Conservation (phyloP, 2,329 filamentous ascomycete species). For the Coniochaeta ligniaria region DNA sequence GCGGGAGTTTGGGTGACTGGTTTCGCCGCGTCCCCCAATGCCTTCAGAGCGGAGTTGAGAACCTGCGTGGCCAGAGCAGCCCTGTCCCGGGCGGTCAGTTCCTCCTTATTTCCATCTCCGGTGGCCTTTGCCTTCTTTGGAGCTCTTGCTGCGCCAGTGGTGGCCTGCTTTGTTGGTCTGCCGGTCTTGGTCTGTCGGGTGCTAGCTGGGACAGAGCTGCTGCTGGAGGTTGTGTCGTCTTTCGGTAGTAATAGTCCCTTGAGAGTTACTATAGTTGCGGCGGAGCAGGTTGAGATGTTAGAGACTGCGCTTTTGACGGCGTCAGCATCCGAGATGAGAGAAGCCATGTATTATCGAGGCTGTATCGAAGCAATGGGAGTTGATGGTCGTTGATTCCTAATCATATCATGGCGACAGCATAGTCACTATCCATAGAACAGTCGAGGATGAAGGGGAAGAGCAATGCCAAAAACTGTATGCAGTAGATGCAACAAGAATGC, state of each 20-base stretch:
- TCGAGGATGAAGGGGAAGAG: conserved; percentile 2
- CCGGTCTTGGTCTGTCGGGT: conserved; percentile 10
- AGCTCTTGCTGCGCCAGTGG: conserved; percentile 10
- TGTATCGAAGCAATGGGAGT: conserved; percentile 22
- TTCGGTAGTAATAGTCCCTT: conserved; percentile 36
- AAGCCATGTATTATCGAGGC: conserved; percentile 26
- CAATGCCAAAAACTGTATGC: conserved; percentile 8
- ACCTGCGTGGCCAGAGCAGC: conserved; percentile 65
- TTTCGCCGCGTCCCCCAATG: conserved; percentile 60
- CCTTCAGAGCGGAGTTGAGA: conserved; percentile 63
- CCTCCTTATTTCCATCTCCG: conserved; percentile 27
- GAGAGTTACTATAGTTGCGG: conserved; percentile 34
- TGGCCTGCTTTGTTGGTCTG: conserved; percentile 17
- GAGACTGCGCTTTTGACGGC: conserved; percentile 37
- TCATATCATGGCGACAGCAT: conserved; percentile 24
- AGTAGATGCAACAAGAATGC: neutral
- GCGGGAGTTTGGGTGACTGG: conserved; percentile 25
- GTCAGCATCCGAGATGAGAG: conserved; percentile 31
- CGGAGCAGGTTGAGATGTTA: conserved; percentile 39
- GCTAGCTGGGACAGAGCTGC: neutral
- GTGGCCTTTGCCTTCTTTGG: conserved; percentile 20
- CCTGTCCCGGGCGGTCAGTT: conserved; percentile 50
- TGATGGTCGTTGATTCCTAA: conserved; percentile 18
- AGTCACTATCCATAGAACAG: conserved; percentile 16
- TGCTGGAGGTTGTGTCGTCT: conserved; percentile 7